Base-by-base conservation (phyloP, 2,329 filamentous ascomycete species). In the Corynespora cassiicola region DNA sequence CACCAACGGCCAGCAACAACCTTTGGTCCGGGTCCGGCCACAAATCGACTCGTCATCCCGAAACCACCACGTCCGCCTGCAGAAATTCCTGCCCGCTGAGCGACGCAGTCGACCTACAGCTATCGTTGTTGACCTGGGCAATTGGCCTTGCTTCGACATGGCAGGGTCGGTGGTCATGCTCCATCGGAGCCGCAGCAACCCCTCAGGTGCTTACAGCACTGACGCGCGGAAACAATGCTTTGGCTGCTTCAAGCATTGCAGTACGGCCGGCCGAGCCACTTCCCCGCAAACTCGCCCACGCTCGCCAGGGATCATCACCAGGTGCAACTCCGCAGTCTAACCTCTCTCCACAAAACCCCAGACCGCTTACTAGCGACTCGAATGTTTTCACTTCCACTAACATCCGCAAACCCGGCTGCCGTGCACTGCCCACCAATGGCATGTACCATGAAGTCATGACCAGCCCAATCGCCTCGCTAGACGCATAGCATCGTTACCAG, bases 251-350 rank as follows among this genome's bases (percentile, higher is more conserved):
- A 27, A 39, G 25, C 14, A 23, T 42, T 31, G 44, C 27, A 39
- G 49, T 32, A 36, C 42, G 49, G 49, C 52, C 40, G 51, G 38
- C 33, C 31, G 41, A 31, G 36, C 26, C 34, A 36, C 31, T 62
- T 61, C 61, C 61, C 61, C 61, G 59, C 61, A 64, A 60, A 51
- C 29, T 44, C 44, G 36, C 48, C 44, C 31, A 40, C 48, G 41
- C 45, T 45, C 42, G 36, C 41, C 45, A 42, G 51, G 51, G 20
- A 43, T 44, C 55, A 58, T 45, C 42, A 50, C 47, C 46, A 28
- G n/a, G n/a, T 36, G 39, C 48, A 49, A 43, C 45, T 36, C 31
- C 39, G 42, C 30, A 45, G 32, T 48, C 55, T 50, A 39, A 50
- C 42, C 54, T 26, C 38, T 47, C 39, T 53, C 49, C 51, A 37